Evolutionary conservation across 2,329 filamentous ascomycete species (phyloP).

Genomic region (Pyrenophora graminea): DNA sequence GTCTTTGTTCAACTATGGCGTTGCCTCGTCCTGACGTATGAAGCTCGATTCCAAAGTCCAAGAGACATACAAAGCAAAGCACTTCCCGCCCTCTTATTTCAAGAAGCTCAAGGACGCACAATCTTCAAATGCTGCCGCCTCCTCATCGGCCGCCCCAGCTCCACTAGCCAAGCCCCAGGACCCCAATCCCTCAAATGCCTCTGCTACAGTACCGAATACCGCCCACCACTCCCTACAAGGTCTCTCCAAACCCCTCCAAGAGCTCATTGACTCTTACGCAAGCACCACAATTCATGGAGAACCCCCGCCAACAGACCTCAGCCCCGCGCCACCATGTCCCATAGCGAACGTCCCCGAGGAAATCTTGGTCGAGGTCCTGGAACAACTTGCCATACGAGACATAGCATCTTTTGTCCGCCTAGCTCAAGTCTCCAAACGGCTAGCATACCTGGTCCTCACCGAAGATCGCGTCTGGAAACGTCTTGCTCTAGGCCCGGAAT

Average conservation of each 20-base stretch:
- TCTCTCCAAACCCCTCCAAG: constrained; percentile 60
- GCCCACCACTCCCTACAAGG: constrained; percentile 63
- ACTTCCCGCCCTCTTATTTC: constrained; percentile 71
- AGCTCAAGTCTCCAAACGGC: constrained; percentile 79
- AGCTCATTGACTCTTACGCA: constrained; percentile 79
- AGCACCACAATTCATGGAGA: constrained; percentile 68
- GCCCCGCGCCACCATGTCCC: constrained; percentile 75
- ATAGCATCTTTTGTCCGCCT: constrained; percentile 76
- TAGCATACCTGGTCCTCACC: constrained; percentile 81
- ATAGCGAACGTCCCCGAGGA: constrained; percentile 80
- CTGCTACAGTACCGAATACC: constrained; percentile 57
- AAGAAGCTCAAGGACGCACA: constrained; percentile 35
- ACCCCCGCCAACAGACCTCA: constrained; percentile 71
- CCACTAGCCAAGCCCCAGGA: constrained; percentile 45
- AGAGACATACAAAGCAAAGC: constrained; percentile 84
- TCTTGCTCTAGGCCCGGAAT: constrained; percentile 69
- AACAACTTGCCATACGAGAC: constrained; percentile 72
- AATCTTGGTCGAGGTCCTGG: constrained; percentile 78
- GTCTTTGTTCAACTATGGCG: background rate
- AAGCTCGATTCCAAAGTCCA: constrained; percentile 86
- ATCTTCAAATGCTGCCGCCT: background rate
- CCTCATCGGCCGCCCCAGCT: constrained; percentile 40
- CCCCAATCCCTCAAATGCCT: constrained; percentile 54
- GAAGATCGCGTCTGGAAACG: constrained; percentile 87
- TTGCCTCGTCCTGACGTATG: constrained; percentile 11